Percentiles rank a stretch among this genome's conserved stretches.
These are phyloP conservation scores for Trichoderma parareesei DNA, from an alignment of 495 filamentous ascomycete genomes.

Conservation along the genomic window DNA sequence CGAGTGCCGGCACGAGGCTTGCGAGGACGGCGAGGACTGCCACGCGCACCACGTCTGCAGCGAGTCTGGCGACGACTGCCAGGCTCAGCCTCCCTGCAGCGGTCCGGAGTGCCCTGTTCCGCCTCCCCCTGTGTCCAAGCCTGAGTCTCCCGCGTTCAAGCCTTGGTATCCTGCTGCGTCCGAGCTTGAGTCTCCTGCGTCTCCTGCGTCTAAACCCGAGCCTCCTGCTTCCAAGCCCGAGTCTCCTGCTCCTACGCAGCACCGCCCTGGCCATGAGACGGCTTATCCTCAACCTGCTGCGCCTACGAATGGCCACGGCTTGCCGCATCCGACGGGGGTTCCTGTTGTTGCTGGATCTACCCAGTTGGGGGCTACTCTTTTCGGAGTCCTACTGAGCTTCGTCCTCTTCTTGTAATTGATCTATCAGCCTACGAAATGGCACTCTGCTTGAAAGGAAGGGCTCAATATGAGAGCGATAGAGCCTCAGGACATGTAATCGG, in stretches of 20 bases:
- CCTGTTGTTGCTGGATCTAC: neutral
- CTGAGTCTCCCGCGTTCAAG: neutral
- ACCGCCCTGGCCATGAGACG: neutral
- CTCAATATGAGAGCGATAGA: too few relatives aligned
- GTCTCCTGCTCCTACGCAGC: neutral
- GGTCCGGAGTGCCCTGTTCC: neutral
- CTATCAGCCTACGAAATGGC: neutral
- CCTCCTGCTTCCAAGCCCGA: neutral
- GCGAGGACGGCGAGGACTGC: conserved; percentile 8
- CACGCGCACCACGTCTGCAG: neutral
- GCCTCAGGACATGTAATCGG: too few relatives aligned
- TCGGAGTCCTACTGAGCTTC: neutral
- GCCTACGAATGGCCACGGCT: neutral
- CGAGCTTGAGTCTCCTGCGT: neutral
- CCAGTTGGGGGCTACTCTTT: neutral
- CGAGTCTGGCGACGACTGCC: neutral
- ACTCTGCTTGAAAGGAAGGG: neutral
- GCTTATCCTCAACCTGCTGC: neutral
- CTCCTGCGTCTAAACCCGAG: neutral
- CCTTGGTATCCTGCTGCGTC: too few relatives aligned
- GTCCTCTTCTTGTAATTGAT: neutral
- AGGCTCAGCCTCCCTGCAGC: neutral
- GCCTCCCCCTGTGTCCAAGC: neutral
- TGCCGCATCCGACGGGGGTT: neutral
- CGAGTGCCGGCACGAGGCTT: neutral